Evolutionary conservation across 2,329 filamentous ascomycete genomes (phyloP).

Genomic region (Penicillium sp.): DNA sequence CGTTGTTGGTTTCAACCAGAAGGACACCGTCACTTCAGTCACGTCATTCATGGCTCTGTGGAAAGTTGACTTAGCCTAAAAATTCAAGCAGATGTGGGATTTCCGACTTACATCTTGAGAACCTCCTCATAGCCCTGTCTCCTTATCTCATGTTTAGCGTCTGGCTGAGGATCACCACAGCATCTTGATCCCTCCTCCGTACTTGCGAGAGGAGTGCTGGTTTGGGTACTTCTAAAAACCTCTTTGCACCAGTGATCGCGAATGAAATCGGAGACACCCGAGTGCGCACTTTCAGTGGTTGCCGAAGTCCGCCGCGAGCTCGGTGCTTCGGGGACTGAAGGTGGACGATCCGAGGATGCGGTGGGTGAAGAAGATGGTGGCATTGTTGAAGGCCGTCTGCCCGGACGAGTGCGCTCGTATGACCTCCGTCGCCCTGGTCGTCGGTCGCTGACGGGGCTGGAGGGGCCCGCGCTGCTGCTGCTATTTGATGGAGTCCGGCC

Average conservation of each 20-base stretch:
- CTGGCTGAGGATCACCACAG: constrained; percentile 29
- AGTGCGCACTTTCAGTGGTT: constrained; percentile 28
- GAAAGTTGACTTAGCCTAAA: constrained; percentile 1
- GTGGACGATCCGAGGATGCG: constrained; percentile 31
- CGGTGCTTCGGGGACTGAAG: constrained; percentile 32
- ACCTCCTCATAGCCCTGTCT: constrained; percentile 39
- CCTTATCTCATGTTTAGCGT: constrained; percentile 30
- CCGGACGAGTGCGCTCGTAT: constrained; percentile 35
- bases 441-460: constrained; percentile 29
- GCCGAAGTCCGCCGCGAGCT: constrained; percentile 34
- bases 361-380: constrained; percentile 31
- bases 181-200: constrained; percentile 34
- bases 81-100: background rate
- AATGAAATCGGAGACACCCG: constrained; percentile 27
- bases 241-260: constrained; percentile 43
- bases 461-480: constrained; percentile 26
- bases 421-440: constrained; percentile 33
- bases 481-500: constrained; percentile 25
- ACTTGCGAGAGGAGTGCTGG: constrained; percentile 30
- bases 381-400: constrained; percentile 25
- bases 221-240: constrained; percentile 34
- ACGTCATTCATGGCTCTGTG: constrained; percentile 48
- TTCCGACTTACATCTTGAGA: constrained; percentile 35
- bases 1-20: constrained; percentile 53
- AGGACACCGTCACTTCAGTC: constrained; percentile 44